These are phyloP conservation scores for Yamadazyma sp. DNA, from an alignment of 805 yeast species.

Conservation along the genomic window DNA sequence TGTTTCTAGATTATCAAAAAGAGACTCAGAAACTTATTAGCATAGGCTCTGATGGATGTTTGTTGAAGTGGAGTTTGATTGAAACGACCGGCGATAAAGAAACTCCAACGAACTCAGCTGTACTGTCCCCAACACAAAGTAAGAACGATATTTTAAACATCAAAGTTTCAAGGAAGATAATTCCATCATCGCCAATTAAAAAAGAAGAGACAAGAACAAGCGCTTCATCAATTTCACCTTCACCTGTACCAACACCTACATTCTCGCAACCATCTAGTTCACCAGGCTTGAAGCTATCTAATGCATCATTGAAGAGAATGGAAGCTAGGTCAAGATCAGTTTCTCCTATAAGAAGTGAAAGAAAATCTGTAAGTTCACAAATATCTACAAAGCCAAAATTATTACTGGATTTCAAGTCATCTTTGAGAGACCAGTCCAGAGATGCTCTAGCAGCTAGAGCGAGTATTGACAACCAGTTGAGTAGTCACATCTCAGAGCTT, in stretches of 20 bases:
- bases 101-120: background rate
- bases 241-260: slow-evolving; percentile 3
- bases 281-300: slow-evolving; percentile 20
- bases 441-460: background rate
- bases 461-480: background rate
- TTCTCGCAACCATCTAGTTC: slow-evolving; percentile 14
- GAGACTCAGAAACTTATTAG: slow-evolving; percentile 30
- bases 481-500: background rate
- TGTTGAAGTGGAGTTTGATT: slow-evolving; percentile 44
- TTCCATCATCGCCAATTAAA: slow-evolving; percentile 7
- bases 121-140: background rate
- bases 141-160: background rate
- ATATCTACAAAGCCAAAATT: background rate
- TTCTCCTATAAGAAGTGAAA: slow-evolving; percentile 9
- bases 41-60: slow-evolving; percentile 52
- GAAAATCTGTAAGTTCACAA: background rate
- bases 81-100: background rate
- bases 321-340: slow-evolving; percentile 22
- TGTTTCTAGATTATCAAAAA: slow-evolving; percentile 33
- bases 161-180: slow-evolving; percentile 20
- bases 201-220: slow-evolving; percentile 5
- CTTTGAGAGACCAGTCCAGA: background rate
- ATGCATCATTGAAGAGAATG: slow-evolving; percentile 32
- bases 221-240: background rate
- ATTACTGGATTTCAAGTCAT: slow-evolving; percentile 5